These are phyloP conservation scores for Paecilomyces sp. DNA, from an alignment of 2,329 filamentous ascomycete genomes.

Conservation along the genomic window DNA sequence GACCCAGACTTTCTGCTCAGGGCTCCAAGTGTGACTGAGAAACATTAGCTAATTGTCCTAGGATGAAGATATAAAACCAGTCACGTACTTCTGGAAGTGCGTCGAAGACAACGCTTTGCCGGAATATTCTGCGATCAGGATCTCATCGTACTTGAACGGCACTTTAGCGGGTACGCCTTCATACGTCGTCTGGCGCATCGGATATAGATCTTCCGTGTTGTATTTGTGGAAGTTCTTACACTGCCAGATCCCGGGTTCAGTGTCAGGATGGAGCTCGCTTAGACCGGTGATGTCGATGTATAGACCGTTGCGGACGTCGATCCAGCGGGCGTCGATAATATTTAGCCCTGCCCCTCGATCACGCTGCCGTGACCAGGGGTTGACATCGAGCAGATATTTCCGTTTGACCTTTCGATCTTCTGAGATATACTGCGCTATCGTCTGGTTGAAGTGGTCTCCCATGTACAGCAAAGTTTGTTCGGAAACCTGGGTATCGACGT, in stretches of 20 bases:
- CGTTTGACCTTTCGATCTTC: slow-evolving; percentile 37
- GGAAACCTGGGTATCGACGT: slow-evolving; percentile 74
- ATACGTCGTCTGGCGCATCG: slow-evolving; percentile 65
- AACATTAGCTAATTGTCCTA: slow-evolving; percentile 6
- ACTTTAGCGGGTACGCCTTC: slow-evolving; percentile 66
- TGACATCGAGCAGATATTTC: slow-evolving; percentile 68
- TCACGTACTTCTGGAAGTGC: slow-evolving; percentile 30
- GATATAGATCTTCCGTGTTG: slow-evolving; percentile 63
- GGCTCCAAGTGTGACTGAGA: slow-evolving; percentile 31
- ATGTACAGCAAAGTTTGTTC: slow-evolving; percentile 59
- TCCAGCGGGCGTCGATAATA: slow-evolving; percentile 78
- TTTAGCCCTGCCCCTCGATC: slow-evolving; percentile 62
- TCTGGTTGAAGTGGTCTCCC: slow-evolving; percentile 61
- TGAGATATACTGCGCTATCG: slow-evolving; percentile 43
- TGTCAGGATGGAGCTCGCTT: slow-evolving; percentile 56
- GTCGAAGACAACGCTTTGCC: slow-evolving; percentile 25
- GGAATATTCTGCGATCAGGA: slow-evolving; percentile 34
- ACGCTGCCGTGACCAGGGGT: slow-evolving; percentile 59
- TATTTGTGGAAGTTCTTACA: slow-evolving; percentile 79
- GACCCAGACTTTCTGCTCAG: slow-evolving; percentile 25
- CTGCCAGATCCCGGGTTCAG: slow-evolving; percentile 59
- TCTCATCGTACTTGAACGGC: slow-evolving; percentile 43
- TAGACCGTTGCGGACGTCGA: slow-evolving; percentile 66
- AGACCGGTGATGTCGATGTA: slow-evolving; percentile 80
- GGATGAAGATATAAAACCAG: not conserved